A percentile compares a stretch with the other conserved stretches of the same genome.
These are phyloP conservation scores for Cudoniella acicularis DNA, from an alignment of 495 filamentous ascomycete genomes.

Conservation along the genomic window DNA sequence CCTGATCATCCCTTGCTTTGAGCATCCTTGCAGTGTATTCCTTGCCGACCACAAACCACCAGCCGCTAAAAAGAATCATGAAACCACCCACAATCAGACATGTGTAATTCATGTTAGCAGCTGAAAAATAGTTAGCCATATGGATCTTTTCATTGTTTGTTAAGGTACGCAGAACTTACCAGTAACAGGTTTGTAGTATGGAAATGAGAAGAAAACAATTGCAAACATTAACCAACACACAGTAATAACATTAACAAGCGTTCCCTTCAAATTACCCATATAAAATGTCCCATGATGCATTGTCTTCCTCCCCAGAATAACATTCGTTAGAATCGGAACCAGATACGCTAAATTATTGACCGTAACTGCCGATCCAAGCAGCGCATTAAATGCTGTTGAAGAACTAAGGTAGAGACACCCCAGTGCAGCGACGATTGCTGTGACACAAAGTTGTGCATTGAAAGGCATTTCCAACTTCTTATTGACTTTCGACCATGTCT, in stretches of 20 bases:
- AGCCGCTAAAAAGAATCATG: not conserved
- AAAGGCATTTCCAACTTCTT: constrained; percentile 47
- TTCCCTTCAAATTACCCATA: constrained; percentile 28
- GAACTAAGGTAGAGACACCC: constrained; percentile 60
- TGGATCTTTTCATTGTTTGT: not conserved
- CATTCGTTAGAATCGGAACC: constrained; percentile 35
- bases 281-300: constrained; percentile 35
- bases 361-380: constrained; percentile 15
- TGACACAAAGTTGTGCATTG: constrained; percentile 45
- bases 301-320: constrained; percentile 30
- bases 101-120: constrained; percentile 3
- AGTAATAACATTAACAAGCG: constrained; percentile 35
- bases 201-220: constrained; percentile 25
- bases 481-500: constrained; percentile 1
- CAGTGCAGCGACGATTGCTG: constrained; percentile 46
- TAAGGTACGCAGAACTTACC: not conserved
- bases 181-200: constrained; percentile 1
- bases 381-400: constrained; percentile 44
- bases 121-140: not conserved
- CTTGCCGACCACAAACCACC: constrained; percentile 1
- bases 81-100: constrained; percentile 1
- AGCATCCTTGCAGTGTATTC: not conserved
- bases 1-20: not conserved
- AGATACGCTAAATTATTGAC: constrained; percentile 37
- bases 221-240: constrained; percentile 36